Evolutionary conservation across 2,329 filamentous ascomycete species (phyloP).

Genomic region (Trichoderma sp.): DNA sequence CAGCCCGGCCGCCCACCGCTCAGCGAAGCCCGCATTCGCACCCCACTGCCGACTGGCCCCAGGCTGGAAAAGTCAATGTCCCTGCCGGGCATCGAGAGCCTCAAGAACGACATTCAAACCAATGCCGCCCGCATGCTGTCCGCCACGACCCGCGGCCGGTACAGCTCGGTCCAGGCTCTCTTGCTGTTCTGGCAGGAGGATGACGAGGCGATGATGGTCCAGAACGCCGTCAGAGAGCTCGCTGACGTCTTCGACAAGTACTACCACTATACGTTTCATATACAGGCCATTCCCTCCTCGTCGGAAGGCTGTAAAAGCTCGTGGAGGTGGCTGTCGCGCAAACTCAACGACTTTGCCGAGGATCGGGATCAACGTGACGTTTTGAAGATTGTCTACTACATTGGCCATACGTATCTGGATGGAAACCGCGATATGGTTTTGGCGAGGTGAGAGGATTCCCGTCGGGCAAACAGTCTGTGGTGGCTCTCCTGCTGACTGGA

Average conservation of each 20-base stretch:
- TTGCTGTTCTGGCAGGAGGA: slow-evolving; percentile 61
- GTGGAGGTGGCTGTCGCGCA: slow-evolving; percentile 56
- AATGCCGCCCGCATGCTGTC: slow-evolving; percentile 54
- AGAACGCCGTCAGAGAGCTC: slow-evolving; percentile 50
- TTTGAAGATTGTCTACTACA: slow-evolving; percentile 62
- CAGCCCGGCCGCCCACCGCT: slow-evolving; percentile 44
- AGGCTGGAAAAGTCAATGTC: slow-evolving; percentile 55
- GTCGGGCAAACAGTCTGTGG: neutral
- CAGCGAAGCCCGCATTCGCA: slow-evolving; percentile 56
- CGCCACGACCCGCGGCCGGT: slow-evolving; percentile 55
- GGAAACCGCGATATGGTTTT: slow-evolving; percentile 60
- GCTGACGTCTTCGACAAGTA: slow-evolving; percentile 54
- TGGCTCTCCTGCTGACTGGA: neutral
- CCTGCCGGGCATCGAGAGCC: slow-evolving; percentile 53
- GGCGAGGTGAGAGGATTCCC: slow-evolving; percentile 48
- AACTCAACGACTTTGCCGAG: slow-evolving; percentile 56
- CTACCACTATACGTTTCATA: slow-evolving; percentile 55
- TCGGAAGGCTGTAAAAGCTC: slow-evolving; percentile 52
- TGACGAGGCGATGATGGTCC: slow-evolving; percentile 46
- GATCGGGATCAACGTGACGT: slow-evolving; percentile 58
- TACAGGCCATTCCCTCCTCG: slow-evolving; percentile 53
- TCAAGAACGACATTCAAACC: slow-evolving; percentile 57
- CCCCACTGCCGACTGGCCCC: slow-evolving; percentile 59
- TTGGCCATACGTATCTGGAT: slow-evolving; percentile 57
- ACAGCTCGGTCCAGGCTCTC: slow-evolving; percentile 55